Base-by-base conservation (phyloP, 768 basidiomycete genomes). In the Kwoniella mangroviensis region DNA sequence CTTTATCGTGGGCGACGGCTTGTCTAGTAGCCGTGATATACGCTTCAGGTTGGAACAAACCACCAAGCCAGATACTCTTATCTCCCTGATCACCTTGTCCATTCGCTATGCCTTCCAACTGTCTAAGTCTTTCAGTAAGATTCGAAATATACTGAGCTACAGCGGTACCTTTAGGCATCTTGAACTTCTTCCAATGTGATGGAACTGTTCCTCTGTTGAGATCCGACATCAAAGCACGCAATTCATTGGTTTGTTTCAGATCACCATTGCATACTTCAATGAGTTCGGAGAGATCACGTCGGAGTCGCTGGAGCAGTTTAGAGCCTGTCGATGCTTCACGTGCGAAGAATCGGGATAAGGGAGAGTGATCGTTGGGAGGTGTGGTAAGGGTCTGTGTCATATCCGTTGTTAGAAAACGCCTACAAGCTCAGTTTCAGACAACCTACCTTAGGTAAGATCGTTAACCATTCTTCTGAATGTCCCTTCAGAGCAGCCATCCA, bases 21-120 rank as follows among this genome's bases (percentile, higher is more conserved):
- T 99, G 96, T 61, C 96, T 87, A 2, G 94, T 95, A 1, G 96
- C 96, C 0, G 96, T 98, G 76, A 98, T 88, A 81, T 94, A 98
- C 3, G 94, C 95, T 79, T 95, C 93, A 0, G 96, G 97, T 88
- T 92, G 94, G 87, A 98, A 98, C 67, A 99, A 83, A 0, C 93
- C 92, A 24, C 96, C 94, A 15, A 98, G 88, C 92, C 93, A 93
- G 55, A 97, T 91, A 83, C 92, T 89, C 91, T 86, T 73, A 85
- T 51, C 61, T 9, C 58, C 61, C 5, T 62, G 83, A 77, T 15
- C 41, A 15, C 45, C 40, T 21, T 19, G 17, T 9, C 34, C 41
- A 56, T 83, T 81, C 0, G 90, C 87, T 66, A 98, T 89, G 41
- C 85, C 83, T 63, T 94, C 88, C 49, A 98, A 87, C 80, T 98